Evolutionary conservation across 2,329 filamentous ascomycete genomes (phyloP).

Genomic region (Fusarium cicatricum): DNA sequence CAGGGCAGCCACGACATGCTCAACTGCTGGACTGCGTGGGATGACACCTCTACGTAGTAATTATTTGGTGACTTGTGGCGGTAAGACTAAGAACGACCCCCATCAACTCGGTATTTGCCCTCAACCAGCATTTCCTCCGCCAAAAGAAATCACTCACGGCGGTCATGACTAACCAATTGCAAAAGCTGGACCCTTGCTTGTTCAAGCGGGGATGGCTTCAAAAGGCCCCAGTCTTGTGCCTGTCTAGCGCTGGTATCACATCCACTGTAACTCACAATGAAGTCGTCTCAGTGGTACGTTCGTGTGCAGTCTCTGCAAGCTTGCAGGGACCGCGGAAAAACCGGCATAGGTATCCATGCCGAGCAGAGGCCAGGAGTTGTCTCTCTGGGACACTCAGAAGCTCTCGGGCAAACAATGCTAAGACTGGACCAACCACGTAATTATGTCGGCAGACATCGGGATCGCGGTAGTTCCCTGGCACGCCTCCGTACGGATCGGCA

Average conservation of each 20-base stretch:
- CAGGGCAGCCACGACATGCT: no score
- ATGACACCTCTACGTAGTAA: no score
- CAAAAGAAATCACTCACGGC: neutral
- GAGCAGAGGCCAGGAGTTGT: no score
- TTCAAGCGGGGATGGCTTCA: no score
- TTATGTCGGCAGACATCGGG: conserved; percentile 13
- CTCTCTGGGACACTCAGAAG: no score
- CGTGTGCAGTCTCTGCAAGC: neutral
- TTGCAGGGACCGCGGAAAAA: conserved; percentile 22
- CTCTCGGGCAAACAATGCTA: neutral
- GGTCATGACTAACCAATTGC: no score
- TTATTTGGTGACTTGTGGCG: no score
- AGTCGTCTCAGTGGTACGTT: conserved; percentile 11
- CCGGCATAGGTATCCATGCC: conserved; percentile 14
- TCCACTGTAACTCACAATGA: neutral
- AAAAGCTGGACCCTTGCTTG: no score
- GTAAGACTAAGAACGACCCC: no score
- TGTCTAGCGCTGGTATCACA: neutral
- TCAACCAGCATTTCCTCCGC: neutral
- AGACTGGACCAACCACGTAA: neutral
- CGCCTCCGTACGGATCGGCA: neutral
- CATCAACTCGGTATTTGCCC: no score
- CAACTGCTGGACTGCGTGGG: no score
- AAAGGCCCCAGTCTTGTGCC: no score
- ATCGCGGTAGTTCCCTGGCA: neutral